Percentiles rank a stretch among this genome's conserved stretches.
phyloP scores from a whole-genome alignment of 495 filamentous ascomycete genomes.

The Hyaloscypha finlandica region DNA sequence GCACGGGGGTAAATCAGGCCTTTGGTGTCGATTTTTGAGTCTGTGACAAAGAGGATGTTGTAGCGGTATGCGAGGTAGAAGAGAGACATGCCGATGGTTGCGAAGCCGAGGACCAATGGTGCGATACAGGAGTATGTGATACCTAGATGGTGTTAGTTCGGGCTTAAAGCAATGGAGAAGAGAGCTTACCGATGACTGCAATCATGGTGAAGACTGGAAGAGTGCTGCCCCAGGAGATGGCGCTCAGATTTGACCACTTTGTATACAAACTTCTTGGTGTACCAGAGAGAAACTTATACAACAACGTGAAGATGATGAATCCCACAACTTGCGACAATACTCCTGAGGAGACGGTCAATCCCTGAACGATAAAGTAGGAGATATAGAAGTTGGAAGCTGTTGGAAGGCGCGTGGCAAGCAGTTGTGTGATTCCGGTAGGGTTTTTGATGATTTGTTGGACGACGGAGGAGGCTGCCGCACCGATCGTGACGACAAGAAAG shows the following conservation, averaged over 20 bases:
- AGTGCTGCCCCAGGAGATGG: conserved; percentile 84
- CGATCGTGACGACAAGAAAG: conserved; percentile 83
- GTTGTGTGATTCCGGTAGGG: conserved; percentile 57
- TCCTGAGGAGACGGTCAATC: conserved; percentile 76
- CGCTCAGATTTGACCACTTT: conserved; percentile 62
- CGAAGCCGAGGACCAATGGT: conserved; percentile 86
- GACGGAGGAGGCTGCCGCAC: conserved; percentile 70
- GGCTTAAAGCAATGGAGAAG: conserved; percentile 19
- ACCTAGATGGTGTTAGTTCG: conserved; percentile 41
- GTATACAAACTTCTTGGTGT: conserved; percentile 60
- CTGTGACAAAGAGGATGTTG: conserved; percentile 90
- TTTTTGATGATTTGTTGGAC: conserved; percentile 62
- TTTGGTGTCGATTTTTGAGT: conserved; percentile 84
- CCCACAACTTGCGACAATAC: conserved; percentile 77
- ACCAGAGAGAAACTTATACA: conserved; percentile 65
- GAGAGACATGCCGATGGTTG: conserved; percentile 76
- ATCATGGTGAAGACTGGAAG: conserved; percentile 86
- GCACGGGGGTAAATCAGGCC: conserved; percentile 84
- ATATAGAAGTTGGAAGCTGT: conserved; percentile 92
- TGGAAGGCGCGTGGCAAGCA: conserved; percentile 78
- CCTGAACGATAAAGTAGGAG: conserved; percentile 92
- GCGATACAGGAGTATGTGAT: conserved; percentile 91
- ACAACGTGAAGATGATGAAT: conserved; percentile 71
- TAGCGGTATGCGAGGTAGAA: conserved; percentile 96
- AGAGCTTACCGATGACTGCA: conserved; percentile 68